These are phyloP conservation scores for Ordospora pajunii DNA, from an alignment of 371 early-diverging fungal species.

Conservation along the genomic window DNA sequence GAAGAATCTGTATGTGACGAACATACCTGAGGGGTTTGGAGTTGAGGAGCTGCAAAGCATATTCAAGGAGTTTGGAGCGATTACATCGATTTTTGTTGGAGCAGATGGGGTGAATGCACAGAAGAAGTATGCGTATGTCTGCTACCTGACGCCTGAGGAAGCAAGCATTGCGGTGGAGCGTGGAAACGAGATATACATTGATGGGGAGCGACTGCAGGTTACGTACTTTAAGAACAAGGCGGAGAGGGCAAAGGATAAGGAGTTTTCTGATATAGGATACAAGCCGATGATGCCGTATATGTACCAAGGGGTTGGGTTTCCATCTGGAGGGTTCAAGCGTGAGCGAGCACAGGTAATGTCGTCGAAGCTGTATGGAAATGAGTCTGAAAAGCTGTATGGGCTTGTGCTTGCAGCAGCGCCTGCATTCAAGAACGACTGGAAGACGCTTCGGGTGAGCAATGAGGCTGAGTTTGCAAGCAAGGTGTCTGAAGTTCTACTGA, in stretches of 20 bases:
- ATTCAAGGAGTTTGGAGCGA: conserved; percentile 71
- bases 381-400: conserved; percentile 37
- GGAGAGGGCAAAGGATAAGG: conserved; percentile 44
- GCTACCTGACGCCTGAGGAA: conserved; percentile 55
- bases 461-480: conserved; percentile 57
- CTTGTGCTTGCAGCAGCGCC: conserved; percentile 49
- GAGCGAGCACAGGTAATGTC: neutral
- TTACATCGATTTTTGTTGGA: conserved; percentile 45
- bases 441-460: conserved; percentile 38
- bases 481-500: conserved; percentile 47
- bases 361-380: neutral
- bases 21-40: conserved; percentile 70
- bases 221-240: conserved; percentile 56
- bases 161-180: conserved; percentile 57
- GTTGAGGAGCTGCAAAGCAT: conserved; percentile 72
- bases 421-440: conserved; percentile 49
- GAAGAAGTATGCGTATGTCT: conserved; percentile 56
- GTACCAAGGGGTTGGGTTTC: neutral
- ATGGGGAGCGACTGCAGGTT: conserved; percentile 45
- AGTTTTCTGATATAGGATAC: neutral
- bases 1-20: conserved; percentile 92
- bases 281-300: conserved; percentile 18
- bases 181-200: conserved; percentile 48
- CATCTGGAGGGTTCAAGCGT: neutral
- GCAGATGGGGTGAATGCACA: conserved; percentile 23